Percentiles rank a stretch among this genome's conserved stretches.
These are phyloP conservation scores for Candida pseudofarinosa DNA, from an alignment of 805 yeast species.

Conservation along the genomic window DNA sequence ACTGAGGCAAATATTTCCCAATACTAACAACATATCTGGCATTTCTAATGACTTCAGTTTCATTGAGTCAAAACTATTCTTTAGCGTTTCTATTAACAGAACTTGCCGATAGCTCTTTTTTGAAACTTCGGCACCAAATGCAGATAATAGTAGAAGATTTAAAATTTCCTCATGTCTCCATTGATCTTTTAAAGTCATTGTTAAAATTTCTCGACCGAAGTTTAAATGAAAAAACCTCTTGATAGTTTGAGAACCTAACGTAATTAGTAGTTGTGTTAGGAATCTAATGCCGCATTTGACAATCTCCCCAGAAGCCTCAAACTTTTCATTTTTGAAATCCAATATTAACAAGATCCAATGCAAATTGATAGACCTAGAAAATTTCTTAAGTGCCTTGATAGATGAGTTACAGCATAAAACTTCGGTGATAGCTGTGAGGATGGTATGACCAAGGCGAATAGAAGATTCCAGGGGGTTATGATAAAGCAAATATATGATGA, in stretches of 20 bases:
- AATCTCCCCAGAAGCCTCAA: constrained; percentile 26
- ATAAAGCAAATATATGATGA: constrained; percentile 51
- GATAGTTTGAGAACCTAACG: constrained; percentile 44
- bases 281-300: constrained; percentile 40
- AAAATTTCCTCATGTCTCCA: constrained; percentile 47
- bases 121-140: constrained; percentile 38
- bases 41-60: constrained; percentile 22
- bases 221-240: constrained; percentile 45
- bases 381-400: constrained; percentile 37
- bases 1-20: constrained; percentile 30
- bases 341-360: constrained; percentile 63
- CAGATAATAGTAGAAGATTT: constrained; percentile 39
- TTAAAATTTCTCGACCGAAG: constrained; percentile 48
- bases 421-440: constrained; percentile 29
- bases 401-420: constrained; percentile 35
- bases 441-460: constrained; percentile 27
- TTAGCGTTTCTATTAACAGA: constrained; percentile 1
- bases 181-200: constrained; percentile 41
- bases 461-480: constrained; percentile 29
- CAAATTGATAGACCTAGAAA: constrained; percentile 52
- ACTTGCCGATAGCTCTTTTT: constrained; percentile 1
- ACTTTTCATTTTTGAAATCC: constrained; percentile 21
- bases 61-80: constrained; percentile 1
- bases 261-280: constrained; percentile 45
- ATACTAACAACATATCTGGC: constrained; percentile 44